Base-by-base conservation (phyloP, 306 rosid genomes). In the Adenanthera pavonina region DNA sequence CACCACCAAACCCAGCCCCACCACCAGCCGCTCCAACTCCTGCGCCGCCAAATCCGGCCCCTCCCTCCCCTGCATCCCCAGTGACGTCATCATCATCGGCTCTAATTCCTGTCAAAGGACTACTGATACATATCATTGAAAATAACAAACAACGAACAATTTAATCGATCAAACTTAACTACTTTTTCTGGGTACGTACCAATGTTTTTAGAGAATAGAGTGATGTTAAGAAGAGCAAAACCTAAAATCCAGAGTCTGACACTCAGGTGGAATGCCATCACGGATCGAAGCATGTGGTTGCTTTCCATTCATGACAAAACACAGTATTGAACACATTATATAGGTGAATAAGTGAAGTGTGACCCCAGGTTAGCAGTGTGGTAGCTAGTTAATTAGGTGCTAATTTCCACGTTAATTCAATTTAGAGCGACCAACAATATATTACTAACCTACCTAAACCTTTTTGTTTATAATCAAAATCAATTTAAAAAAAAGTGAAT, bases 191-290 rank as follows among this genome's bases (percentile, higher is more conserved):
- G 76, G 79, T 25, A 64, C 72, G 20, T 67, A 91, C 95, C 94
- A 52, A 81, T 81, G 77, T 72, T 72, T 79, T 52, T 79, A 66
- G 72, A 82, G 47, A 84, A 83, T 17, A 86, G 70, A 83, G 76
- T 72, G 53, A 88, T 19, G 54, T 72, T 79, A 52, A 88, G 78
- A 53, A 89, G 66, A 73, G 80, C 82, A 33, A 80, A 74, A 73
- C 83, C 85, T 49, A 88, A 77, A 80, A 87, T 61, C 82, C 85
- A 81, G 75, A 74, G 85, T 46, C 54, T 70, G 16, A 60, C 70
- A 62, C 70, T 64, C 6, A 69, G 43, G 74, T 8, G 57, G 78
- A 83, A 79, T 70, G 90, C 95, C 94, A 89, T 91, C 53, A n/a
- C 6, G n/a, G 68, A 61, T 85, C 46, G 60, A 87, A 77, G 83